These are phyloP conservation scores for Endotrypanum monterogeii DNA, from an alignment of 208 protist genomes.

Conservation along the genomic window DNA sequence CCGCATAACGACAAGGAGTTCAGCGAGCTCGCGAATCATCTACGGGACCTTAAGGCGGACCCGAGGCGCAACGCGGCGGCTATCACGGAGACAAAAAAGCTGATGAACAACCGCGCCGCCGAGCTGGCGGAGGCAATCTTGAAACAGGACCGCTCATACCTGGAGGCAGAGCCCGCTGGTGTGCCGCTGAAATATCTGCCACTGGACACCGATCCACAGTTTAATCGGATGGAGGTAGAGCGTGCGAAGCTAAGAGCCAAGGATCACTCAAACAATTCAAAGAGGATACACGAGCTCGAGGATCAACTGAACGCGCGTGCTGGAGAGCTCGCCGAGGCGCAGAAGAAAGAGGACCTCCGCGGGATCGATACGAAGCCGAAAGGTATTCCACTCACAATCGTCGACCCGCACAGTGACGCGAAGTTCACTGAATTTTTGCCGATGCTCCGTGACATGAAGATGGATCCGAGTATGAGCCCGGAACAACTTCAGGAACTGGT, in stretches of 20 bases:
- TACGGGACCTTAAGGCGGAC: slow-evolving; percentile 64
- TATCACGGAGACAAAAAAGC: slow-evolving; percentile 38
- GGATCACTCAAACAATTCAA: slow-evolving; percentile 53
- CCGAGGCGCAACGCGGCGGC: slow-evolving; percentile 43
- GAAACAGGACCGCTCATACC: slow-evolving; percentile 59
- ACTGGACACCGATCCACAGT: slow-evolving; percentile 59
- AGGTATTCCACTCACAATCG: slow-evolving; percentile 53
- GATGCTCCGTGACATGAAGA: slow-evolving; percentile 56
- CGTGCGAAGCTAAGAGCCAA: slow-evolving; percentile 63
- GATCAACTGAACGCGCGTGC: slow-evolving; percentile 66
- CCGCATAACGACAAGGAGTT: slow-evolving; percentile 71
- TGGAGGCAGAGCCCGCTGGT: slow-evolving; percentile 55
- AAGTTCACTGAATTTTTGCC: slow-evolving; percentile 51
- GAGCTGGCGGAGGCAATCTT: slow-evolving; percentile 52
- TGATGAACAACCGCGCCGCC: slow-evolving; percentile 60
- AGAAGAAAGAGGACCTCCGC: slow-evolving; percentile 69
- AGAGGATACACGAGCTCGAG: slow-evolving; percentile 67
- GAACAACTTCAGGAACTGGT: slow-evolving; percentile 41
- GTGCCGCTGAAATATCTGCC: slow-evolving; percentile 61
- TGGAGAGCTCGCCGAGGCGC: slow-evolving; percentile 58
- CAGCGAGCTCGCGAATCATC: slow-evolving; percentile 39
- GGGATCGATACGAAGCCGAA: slow-evolving; percentile 58
- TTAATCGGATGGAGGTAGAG: slow-evolving; percentile 71
- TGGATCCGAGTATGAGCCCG: slow-evolving; percentile 34
- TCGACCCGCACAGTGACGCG: slow-evolving; percentile 60